Percentiles rank a stretch among this genome's conserved stretches.
phyloP scores from a whole-genome alignment of 768 basidiomycete species.

The Neoboletus magnificus region DNA sequence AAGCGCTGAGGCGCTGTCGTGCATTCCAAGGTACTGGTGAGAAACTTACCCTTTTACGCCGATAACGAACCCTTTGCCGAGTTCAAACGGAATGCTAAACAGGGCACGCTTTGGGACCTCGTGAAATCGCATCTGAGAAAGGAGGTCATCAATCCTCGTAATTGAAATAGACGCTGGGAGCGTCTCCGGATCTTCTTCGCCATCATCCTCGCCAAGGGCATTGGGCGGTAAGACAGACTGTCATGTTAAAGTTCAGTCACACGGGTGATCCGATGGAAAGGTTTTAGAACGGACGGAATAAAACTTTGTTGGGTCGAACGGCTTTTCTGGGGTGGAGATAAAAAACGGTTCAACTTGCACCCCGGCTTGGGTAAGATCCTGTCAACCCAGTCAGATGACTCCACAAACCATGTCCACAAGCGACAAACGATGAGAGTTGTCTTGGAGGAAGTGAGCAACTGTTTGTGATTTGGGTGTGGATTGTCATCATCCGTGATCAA shows the following conservation, averaged over 20 bases:
- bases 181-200: slow-evolving; percentile 48
- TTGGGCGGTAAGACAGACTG: slow-evolving; percentile 62
- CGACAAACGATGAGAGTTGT: slow-evolving; percentile 63
- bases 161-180: slow-evolving; percentile 73
- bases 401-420: neutral
- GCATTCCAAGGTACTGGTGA: neutral
- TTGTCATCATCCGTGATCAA: slow-evolving; percentile 76
- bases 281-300: slow-evolving; percentile 57
- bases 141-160: slow-evolving; percentile 70
- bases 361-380: slow-evolving; percentile 83
- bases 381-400: slow-evolving; percentile 1
- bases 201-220: slow-evolving; percentile 41
- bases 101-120: slow-evolving; percentile 81
- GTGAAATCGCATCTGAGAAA: slow-evolving; percentile 76
- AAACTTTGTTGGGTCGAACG: slow-evolving; percentile 73
- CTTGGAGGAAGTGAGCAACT: slow-evolving; percentile 63
- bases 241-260: slow-evolving; percentile 4
- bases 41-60: slow-evolving; percentile 73
- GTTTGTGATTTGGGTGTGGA: slow-evolving; percentile 49
- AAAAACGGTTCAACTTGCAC: slow-evolving; percentile 86
- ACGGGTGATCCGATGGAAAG: neutral
- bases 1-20: slow-evolving; percentile 4
- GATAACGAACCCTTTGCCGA: slow-evolving; percentile 71
- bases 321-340: slow-evolving; percentile 62
- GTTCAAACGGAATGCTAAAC: slow-evolving; percentile 77